phyloP scores from a whole-genome alignment of 371 early-diverging fungal species.

The Coemansia sp. region DNA sequence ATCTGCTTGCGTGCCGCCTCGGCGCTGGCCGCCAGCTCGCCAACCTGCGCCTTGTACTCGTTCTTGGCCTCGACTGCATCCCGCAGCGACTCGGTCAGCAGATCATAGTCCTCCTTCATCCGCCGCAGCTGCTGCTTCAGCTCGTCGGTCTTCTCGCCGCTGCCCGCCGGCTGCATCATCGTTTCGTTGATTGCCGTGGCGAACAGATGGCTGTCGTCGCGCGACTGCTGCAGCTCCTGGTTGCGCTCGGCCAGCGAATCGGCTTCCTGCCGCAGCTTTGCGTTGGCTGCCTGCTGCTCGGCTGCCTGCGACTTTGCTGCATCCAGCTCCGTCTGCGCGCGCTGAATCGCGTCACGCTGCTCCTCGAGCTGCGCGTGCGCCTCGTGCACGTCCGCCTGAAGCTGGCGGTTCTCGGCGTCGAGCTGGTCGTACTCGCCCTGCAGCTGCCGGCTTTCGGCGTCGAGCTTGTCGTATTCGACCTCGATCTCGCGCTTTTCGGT shows the following conservation, averaged over 20 bases:
- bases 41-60: conserved; percentile 18
- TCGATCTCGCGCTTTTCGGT: background rate
- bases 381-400: conserved; percentile 33
- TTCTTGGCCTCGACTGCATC: conserved; percentile 18
- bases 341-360: conserved; percentile 14
- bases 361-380: conserved; percentile 8
- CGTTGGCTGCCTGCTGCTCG: conserved; percentile 14
- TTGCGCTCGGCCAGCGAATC: conserved; percentile 31
- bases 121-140: conserved; percentile 12
- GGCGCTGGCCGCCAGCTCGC: conserved; percentile 12
- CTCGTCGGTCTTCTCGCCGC: conserved; percentile 11
- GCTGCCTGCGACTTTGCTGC: background rate
- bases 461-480: conserved; percentile 4
- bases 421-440: conserved; percentile 25
- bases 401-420: conserved; percentile 20
- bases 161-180: conserved; percentile 1
- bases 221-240: conserved; percentile 20
- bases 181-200: conserved; percentile 23
- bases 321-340: conserved; percentile 2
- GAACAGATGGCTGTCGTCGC: conserved; percentile 23
- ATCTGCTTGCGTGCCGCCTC: conserved; percentile 23
- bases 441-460: conserved; percentile 26
- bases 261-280: conserved; percentile 18
- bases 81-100: conserved; percentile 14
- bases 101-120: conserved; percentile 12